phyloP scores from a whole-genome alignment of 345 rosid genomes.

The Eutrema yunnanense region DNA sequence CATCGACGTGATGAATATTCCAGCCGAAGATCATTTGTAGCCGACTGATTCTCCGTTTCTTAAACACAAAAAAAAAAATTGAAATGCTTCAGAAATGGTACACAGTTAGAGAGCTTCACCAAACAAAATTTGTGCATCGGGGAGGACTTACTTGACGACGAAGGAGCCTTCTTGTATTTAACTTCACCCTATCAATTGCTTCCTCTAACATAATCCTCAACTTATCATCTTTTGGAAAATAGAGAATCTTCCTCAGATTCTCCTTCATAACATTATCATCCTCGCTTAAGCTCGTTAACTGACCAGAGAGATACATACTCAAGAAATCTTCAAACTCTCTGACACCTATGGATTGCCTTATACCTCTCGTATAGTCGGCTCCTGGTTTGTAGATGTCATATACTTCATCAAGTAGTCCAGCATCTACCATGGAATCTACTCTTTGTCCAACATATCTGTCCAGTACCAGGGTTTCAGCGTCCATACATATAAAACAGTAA shows the following conservation, averaged over 20 bases:
- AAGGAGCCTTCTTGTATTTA: slow-evolving; percentile 78
- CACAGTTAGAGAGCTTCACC: neutral
- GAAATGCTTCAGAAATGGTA: neutral
- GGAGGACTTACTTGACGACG: slow-evolving; percentile 71
- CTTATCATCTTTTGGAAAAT: slow-evolving; percentile 31
- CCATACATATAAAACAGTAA: slow-evolving; percentile 80
- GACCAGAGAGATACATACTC: slow-evolving; percentile 19
- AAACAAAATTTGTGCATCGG: neutral
- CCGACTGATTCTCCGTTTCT: slow-evolving; percentile 71
- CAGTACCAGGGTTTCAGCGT: slow-evolving; percentile 53
- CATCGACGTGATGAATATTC: slow-evolving; percentile 63
- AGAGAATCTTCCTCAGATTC: slow-evolving; percentile 36
- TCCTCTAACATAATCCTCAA: slow-evolving; percentile 47
- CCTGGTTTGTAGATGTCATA: slow-evolving; percentile 56
- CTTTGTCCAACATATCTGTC: slow-evolving; percentile 70
- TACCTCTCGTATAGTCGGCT: slow-evolving; percentile 73
- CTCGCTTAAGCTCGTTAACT: neutral
- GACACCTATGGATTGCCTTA: slow-evolving; percentile 88
- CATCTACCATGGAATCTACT: slow-evolving; percentile 77
- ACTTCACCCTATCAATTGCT: slow-evolving; percentile 68
- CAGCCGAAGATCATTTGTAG: slow-evolving; percentile 73
- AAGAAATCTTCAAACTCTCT: slow-evolving; percentile 73
- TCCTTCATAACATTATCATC: slow-evolving; percentile 36
- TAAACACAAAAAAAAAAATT: slow-evolving; percentile 6
- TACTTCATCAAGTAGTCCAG: slow-evolving; percentile 80